phyloP scores from a whole-genome alignment of 73 alveolate species.

The Blepharisma stoltei region DNA sequence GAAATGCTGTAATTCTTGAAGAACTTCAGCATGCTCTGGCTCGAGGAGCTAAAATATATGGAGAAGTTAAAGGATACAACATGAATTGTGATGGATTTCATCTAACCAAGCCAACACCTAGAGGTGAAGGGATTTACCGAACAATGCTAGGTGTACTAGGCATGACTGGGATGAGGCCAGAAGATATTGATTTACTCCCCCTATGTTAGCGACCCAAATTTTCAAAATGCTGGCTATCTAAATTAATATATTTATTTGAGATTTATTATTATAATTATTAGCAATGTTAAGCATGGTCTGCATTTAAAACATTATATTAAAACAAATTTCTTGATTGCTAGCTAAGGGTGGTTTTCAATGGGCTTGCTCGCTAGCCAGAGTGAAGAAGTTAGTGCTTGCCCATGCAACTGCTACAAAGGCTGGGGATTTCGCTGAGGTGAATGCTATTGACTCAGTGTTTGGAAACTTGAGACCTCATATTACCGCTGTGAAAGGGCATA shows the following conservation, averaged over 20 bases:
- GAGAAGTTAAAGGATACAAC: constrained; percentile 68
- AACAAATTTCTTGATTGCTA: too few species aligned
- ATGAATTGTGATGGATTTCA: constrained; percentile 65
- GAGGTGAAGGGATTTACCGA: constrained; percentile 57
- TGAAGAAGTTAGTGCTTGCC: constrained; percentile 57
- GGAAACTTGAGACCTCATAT: constrained; percentile 31
- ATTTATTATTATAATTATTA: too few species aligned
- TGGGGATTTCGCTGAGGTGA: constrained; percentile 69
- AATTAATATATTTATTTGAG: too few species aligned
- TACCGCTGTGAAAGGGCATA: constrained; percentile 34
- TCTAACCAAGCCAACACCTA: constrained; percentile 61
- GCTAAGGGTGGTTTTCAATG: too few species aligned
- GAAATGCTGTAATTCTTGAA: constrained; percentile 58
- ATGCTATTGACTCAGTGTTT: constrained; percentile 41
- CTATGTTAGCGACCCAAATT: too few species aligned
- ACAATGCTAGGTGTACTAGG: constrained; percentile 54
- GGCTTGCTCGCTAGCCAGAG: too few species aligned
- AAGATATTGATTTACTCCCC: constrained; percentile 46
- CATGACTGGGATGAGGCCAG: constrained; percentile 56
- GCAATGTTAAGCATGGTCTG: too few species aligned
- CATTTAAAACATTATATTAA: too few species aligned
- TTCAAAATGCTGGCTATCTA: too few species aligned
- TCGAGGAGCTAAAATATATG: constrained; percentile 70
- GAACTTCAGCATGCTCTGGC: constrained; percentile 63
- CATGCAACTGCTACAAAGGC: constrained; percentile 78